Evolutionary conservation across 192 early-diverging fungal genomes (phyloP).

Genomic region (Gorgonomyces haynaldii): DNA sequence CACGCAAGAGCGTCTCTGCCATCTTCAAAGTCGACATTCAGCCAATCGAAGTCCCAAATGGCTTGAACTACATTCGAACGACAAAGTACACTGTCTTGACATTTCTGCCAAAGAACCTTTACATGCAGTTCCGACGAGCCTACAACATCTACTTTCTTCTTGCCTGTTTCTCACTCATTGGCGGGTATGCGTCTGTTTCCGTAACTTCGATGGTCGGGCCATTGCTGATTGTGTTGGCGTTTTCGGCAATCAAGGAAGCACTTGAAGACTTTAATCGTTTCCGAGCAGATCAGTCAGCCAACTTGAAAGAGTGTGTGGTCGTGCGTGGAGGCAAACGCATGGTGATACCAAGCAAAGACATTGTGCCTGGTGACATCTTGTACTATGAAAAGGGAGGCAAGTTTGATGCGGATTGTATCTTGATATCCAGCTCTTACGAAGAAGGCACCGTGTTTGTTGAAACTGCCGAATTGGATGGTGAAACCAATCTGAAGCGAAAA

Average conservation of each 20-base stretch:
- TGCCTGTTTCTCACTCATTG: constrained; percentile 33
- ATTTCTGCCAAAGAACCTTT: constrained; percentile 86
- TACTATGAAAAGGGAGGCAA: constrained; percentile 40
- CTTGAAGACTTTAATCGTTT: constrained; percentile 38
- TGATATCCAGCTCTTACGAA: constrained; percentile 29
- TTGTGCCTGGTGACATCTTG: constrained; percentile 37
- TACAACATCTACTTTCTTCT: constrained; percentile 55
- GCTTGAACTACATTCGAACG: constrained; percentile 75
- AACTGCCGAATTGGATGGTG: constrained; percentile 47
- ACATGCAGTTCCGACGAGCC: constrained; percentile 64
- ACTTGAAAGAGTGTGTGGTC: constrained; percentile 13
- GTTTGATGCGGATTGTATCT: constrained; percentile 33
- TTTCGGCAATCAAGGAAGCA: constrained; percentile 40
- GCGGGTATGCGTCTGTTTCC: constrained; percentile 21
- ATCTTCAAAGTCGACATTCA: too few species aligned
- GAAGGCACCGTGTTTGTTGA: constrained; percentile 49
- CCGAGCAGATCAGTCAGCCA: constrained; percentile 26
- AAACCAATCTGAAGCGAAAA: constrained; percentile 45
- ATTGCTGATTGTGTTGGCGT: constrained; percentile 33
- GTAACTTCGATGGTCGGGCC: constrained; percentile 31
- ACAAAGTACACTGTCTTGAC: constrained; percentile 87
- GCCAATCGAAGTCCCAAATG: too few species aligned
- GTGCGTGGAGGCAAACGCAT: constrained; percentile 19
- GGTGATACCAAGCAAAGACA: constrained; percentile 16
- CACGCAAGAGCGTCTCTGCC: too few species aligned